Conservation (phyloP, 768 basidiomycete genomes). For the Pleurotus giganteus region DNA sequence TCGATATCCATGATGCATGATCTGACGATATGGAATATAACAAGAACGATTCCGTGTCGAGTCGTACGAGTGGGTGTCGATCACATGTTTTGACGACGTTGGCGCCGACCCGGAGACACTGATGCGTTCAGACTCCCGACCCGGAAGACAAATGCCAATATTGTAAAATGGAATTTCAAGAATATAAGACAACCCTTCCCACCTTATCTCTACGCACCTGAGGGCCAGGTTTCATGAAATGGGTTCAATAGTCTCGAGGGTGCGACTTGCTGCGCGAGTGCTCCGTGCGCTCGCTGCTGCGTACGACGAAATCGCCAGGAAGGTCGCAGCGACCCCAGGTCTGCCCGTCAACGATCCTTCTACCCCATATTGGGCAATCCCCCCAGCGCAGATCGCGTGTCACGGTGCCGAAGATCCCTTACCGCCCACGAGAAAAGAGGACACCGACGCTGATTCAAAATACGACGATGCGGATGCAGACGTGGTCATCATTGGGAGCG, state of each 20-base stretch:
- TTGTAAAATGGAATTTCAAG: too few species aligned
- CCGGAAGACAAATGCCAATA: too few species aligned
- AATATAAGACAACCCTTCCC: too few species aligned
- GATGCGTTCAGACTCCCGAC: too few species aligned
- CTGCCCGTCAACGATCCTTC: conserved; percentile 56
- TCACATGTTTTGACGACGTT: too few species aligned
- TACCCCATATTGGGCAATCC: conserved; percentile 62
- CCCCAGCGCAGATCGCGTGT: conserved; percentile 44
- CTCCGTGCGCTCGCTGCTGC: not conserved
- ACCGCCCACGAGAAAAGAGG: not conserved
- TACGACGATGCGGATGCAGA: conserved; percentile 61
- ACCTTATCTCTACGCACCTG: too few species aligned
- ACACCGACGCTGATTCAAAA: conserved; percentile 24
- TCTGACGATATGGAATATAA: too few species aligned
- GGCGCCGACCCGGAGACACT: too few species aligned
- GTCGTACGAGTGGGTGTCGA: too few species aligned
- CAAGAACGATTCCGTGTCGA: too few species aligned
- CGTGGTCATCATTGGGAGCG: conserved; percentile 73
- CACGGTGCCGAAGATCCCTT: conserved; percentile 22
- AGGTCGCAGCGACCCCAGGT: conserved; percentile 39
- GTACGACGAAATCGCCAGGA: conserved; percentile 9
- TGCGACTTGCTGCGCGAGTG: not conserved
- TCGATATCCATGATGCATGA: too few species aligned
- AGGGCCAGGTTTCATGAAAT: not conserved
- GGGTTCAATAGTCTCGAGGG: not conserved